A percentile compares a stretch with the other conserved stretches of the same genome.
Evolutionary conservation across 176 grass and related monocot species (phyloP).

Genomic region (Melocanna baccifera): DNA sequence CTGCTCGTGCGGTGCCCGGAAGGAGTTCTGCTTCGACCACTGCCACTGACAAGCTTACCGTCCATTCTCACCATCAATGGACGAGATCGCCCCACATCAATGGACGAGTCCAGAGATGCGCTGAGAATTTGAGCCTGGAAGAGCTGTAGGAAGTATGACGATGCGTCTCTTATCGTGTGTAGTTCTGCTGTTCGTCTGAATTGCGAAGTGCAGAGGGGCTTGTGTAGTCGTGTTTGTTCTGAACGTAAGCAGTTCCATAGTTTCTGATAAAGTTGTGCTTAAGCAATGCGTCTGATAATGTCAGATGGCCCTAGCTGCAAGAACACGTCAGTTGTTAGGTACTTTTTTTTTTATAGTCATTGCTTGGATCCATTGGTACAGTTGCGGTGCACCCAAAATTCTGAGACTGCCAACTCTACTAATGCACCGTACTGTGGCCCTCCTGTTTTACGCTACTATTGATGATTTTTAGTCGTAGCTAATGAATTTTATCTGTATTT

Average conservation of each 20-base stretch:
- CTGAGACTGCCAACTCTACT: too few relatives aligned
- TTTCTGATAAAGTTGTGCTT: not conserved
- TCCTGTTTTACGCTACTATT: too few relatives aligned
- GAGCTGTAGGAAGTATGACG: not conserved
- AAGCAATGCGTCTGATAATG: not conserved
- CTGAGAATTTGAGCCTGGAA: not conserved
- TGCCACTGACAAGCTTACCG: not conserved
- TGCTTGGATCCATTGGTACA: not conserved
- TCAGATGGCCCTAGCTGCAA: not conserved
- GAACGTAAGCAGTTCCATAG: not conserved
- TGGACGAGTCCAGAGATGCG: not conserved
- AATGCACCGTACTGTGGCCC: too few relatives aligned
- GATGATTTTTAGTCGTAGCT: too few relatives aligned
- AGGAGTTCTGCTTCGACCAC: slow-evolving; percentile 31
- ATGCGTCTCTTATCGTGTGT: not conserved
- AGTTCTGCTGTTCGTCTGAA: not conserved
- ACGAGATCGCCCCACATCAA: not conserved
- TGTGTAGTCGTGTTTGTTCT: too few relatives aligned
- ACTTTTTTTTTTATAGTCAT: not conserved
- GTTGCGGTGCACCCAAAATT: not conserved
- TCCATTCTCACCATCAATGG: not conserved
- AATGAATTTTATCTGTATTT: too few relatives aligned
- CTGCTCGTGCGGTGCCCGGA: slow-evolving; percentile 12
- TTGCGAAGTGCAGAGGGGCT: not conserved
- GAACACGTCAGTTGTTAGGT: not conserved